Evolutionary conservation across 768 basidiomycete species (phyloP).

Genomic region (Daedalea quercina): DNA sequence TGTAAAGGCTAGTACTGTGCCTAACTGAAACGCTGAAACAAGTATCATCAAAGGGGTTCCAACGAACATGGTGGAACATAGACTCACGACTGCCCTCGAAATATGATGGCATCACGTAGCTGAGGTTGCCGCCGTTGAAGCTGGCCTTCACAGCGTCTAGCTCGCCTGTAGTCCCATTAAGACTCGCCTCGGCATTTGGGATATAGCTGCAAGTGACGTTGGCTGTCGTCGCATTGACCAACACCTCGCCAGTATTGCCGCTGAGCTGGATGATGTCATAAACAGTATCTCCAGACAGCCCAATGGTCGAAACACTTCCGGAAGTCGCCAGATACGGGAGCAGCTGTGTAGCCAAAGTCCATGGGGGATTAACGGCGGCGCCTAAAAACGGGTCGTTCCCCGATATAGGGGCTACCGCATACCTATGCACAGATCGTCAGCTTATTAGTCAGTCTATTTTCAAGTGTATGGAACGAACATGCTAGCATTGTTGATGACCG

Average conservation of each 20-base stretch:
- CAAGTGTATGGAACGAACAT: neutral
- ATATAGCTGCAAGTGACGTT: neutral
- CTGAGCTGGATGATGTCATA: neutral
- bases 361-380: too few relatives aligned
- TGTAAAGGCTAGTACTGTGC: too few relatives aligned
- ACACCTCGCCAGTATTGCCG: neutral
- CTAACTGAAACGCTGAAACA: too few relatives aligned
- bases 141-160: too few relatives aligned
- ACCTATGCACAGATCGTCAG: neutral
- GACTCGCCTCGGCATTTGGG: too few relatives aligned
- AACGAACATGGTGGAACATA: too few relatives aligned
- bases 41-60: too few relatives aligned
- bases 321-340: neutral
- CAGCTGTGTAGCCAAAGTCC: neutral
- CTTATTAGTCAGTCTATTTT: neutral
- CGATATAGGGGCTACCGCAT: neutral
- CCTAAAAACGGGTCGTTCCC: neutral
- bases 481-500: neutral
- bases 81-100: too few relatives aligned
- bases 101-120: too few relatives aligned
- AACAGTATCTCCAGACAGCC: neutral
- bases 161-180: too few relatives aligned
- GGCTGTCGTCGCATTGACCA: neutral
- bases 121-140: too few relatives aligned
- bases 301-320: neutral